Base-by-base conservation (phyloP, 2,329 filamentous ascomycete genomes). In the Trichoderma arundinaceum region DNA sequence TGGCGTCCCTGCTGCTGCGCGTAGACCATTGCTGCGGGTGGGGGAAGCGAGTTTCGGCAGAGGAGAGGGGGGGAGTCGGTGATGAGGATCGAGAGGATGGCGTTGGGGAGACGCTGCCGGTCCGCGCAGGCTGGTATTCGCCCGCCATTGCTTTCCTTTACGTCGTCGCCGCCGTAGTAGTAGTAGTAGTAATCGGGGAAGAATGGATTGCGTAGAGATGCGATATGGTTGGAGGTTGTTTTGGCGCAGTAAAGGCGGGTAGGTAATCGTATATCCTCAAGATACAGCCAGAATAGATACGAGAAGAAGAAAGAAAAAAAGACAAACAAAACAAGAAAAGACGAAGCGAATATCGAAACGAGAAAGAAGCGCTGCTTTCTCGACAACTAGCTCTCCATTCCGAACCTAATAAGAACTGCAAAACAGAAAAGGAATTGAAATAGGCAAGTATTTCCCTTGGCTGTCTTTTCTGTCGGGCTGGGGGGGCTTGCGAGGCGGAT, bases 21-120 rank as follows among this genome's bases (percentile, higher is more conserved):
- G 22, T 3, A 28, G 59, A 38, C 52, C 53, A 66, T 56, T 7
- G 66, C n/a, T 57, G 60, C 32, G 66, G 51, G 17, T 52, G 58
- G 17, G 69, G 67, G 64, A 67, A 69, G 19, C 66, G 69, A 28
- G 66, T 43, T 10, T 73, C 68, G 68, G 76, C 69, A 49, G 63
- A 49, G 33, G 66, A 64, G 3, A 66, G 32, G 15, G 66, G 58
- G 7, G 69, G 61, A 33, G 65, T 58, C 8, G 56, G 39, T 3
- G 62, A 60, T 15, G 57, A 64, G 9, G 66, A 56, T 9, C 51
- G 15, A 8, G 68, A 64, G 13, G 64, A 57, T 3, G 38, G 46
- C 10, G 48, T 43, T 12, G 54, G 48, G n/a, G 65, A 56, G 51
- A 43, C 33, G 51, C 43, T 49, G 33, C 46, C 41, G 48, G 39